phyloP scores from a whole-genome alignment of 2,329 filamentous ascomycete genomes.

The Aspergillus quadricinctus region DNA sequence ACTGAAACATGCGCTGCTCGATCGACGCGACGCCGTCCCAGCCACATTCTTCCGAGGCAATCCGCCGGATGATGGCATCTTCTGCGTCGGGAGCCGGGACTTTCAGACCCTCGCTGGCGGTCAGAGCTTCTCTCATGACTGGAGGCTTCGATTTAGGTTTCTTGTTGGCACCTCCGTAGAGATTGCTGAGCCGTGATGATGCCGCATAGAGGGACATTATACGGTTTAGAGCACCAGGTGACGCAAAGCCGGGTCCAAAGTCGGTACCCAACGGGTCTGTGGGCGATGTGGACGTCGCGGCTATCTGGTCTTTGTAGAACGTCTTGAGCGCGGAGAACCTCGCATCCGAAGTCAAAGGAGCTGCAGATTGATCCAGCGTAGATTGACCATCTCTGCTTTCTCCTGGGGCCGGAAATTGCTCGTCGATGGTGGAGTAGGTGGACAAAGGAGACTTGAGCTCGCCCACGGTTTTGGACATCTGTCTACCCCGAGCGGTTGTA shows the following conservation, averaged over 20 bases:
- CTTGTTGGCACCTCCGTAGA: slow-evolving; percentile 51
- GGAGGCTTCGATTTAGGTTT: slow-evolving; percentile 64
- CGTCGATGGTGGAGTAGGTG: slow-evolving; percentile 33
- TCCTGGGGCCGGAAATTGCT: slow-evolving; percentile 22
- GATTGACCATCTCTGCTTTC: slow-evolving; percentile 28
- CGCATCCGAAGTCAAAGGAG: slow-evolving; percentile 57
- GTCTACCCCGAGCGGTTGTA: slow-evolving; percentile 34
- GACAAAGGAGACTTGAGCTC: slow-evolving; percentile 37
- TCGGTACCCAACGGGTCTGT: slow-evolving; percentile 50
- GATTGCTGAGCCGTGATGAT: slow-evolving; percentile 50
- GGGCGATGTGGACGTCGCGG: slow-evolving; percentile 54
- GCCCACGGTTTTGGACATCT: slow-evolving; percentile 35
- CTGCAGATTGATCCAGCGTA: slow-evolving; percentile 23
- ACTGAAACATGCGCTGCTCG: slow-evolving; percentile 50
- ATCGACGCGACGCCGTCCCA: slow-evolving; percentile 60
- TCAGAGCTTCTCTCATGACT: slow-evolving; percentile 75
- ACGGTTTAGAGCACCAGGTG: slow-evolving; percentile 74
- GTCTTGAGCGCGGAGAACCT: slow-evolving; percentile 69
- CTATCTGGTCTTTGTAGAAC: slow-evolving; percentile 79
- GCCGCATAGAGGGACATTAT: slow-evolving; percentile 87
- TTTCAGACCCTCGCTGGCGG: slow-evolving; percentile 66
- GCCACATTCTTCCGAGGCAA: slow-evolving; percentile 51
- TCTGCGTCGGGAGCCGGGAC: slow-evolving; percentile 58
- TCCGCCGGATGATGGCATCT: slow-evolving; percentile 54
- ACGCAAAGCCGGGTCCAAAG: slow-evolving; percentile 53